Evolutionary conservation across 2,329 filamentous ascomycete genomes (phyloP).

Genomic region (Calonectria hawksworthii): DNA sequence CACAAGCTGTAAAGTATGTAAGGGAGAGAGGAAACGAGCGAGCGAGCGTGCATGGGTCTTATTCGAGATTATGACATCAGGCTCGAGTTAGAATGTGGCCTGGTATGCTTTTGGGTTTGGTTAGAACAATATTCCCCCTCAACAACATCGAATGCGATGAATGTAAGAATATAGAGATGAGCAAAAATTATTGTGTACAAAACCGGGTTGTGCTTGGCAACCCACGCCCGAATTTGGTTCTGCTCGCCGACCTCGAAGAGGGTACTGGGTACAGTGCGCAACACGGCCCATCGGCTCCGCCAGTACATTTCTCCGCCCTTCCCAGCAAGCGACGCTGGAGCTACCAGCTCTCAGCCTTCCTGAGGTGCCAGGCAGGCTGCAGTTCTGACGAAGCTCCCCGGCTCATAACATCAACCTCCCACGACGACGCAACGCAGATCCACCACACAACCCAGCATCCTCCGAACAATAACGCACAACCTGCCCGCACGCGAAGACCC

Average conservation of each 20-base stretch:
- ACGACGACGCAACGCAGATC: slow-evolving; percentile 34
- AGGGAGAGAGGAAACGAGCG: not conserved
- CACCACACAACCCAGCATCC: slow-evolving; percentile 31
- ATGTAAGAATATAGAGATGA: not conserved
- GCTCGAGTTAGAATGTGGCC: not conserved
- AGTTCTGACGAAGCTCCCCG: slow-evolving; percentile 57
- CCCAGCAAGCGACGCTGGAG: slow-evolving; percentile 37
- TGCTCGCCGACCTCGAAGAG: not conserved
- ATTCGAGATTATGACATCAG: not conserved
- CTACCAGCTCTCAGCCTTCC: slow-evolving; percentile 49
- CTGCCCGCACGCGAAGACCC: not conserved
- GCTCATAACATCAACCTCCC: slow-evolving; percentile 42
- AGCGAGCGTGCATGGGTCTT: not conserved
- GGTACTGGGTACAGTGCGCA: slow-evolving; percentile 22
- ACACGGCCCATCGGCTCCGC: slow-evolving; percentile 34
- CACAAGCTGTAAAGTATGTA: not conserved
- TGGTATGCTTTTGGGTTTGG: not conserved
- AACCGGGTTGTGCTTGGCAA: not conserved
- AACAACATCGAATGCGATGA: not conserved
- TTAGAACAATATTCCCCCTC: not conserved
- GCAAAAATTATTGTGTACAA: not conserved
- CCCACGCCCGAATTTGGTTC: not conserved
- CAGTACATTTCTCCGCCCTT: slow-evolving; percentile 48
- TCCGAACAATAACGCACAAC: slow-evolving; percentile 17
- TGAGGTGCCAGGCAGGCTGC: slow-evolving; percentile 52